Conservation (phyloP, 805 yeast species). For the Blastobotrys attinorum region DNA sequence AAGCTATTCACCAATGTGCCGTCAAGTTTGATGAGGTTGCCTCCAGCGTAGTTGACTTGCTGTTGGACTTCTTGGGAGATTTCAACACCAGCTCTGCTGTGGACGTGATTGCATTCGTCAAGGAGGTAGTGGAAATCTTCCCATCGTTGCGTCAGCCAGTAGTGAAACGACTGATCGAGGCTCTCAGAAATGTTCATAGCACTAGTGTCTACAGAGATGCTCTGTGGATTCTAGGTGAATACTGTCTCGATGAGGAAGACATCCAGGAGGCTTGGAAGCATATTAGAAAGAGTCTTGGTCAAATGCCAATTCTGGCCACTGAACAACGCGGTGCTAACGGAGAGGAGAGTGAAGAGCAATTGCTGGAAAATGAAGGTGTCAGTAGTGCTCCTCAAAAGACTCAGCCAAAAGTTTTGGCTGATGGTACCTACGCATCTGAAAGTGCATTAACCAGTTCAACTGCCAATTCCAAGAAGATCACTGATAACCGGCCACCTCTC, state of each 20-base stretch:
- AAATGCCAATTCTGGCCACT: conserved; percentile 77
- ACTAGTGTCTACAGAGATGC: conserved; percentile 92
- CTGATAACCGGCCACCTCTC: conserved; percentile 49
- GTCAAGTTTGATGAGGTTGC: conserved; percentile 86
- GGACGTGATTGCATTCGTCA: conserved; percentile 85
- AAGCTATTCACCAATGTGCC: conserved; percentile 84
- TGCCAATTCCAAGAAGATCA: conserved; percentile 22
- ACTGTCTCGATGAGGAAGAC: conserved; percentile 59
- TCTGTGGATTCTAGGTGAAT: conserved; percentile 95
- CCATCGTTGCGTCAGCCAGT: conserved; percentile 68
- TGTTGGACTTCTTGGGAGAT: conserved; percentile 80
- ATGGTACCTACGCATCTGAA: conserved; percentile 98
- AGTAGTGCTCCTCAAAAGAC: conserved; percentile 20
- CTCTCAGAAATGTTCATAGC: conserved; percentile 63
- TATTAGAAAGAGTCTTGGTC: conserved; percentile 77
- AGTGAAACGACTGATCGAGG: conserved; percentile 49
- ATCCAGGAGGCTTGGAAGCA: conserved; percentile 82
- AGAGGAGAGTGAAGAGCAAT: conserved; percentile 22
- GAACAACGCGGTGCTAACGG: conserved; percentile 35
- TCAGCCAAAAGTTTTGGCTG: conserved; percentile 89
- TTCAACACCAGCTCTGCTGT: conserved; percentile 78
- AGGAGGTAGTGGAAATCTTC: conserved; percentile 88
- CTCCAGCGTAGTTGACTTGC: conserved; percentile 76
- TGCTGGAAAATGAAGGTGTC: conserved; percentile 23
- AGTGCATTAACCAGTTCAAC: conserved; percentile 50